Base-by-base conservation (phyloP, 2,329 filamentous ascomycete species). In the Teratosphaeria destructans region DNA sequence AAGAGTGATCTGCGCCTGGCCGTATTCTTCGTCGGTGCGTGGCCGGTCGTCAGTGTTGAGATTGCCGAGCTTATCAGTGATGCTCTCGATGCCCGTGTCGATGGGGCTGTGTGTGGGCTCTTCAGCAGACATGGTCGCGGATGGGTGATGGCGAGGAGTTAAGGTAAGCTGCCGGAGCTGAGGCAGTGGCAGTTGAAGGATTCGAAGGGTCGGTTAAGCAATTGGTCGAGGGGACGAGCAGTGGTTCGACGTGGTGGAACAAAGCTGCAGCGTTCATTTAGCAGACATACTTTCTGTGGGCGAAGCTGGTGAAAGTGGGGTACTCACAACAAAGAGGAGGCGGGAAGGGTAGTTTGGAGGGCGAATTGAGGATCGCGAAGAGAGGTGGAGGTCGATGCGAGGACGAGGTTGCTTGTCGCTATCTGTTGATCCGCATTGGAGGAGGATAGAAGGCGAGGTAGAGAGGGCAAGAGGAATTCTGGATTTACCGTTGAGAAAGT, bases 21-120 rank as follows among this genome's bases (percentile, higher is more conserved):
- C 91, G 73, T 99, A 99, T 76, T 99, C 94, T 74, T 97, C 92
- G 69, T 99, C 94, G 61, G 93, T 95, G 79, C 93, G 94, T 70
- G 90, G 93, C 62, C 93, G 90, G 66, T 59, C 57, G 64, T 76
- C 74, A 54, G 75, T 69, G 68, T 71, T 74, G 56, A 77, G 66
- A 58, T 69, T 70, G 60, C 75, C 72, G 61, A 79, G 72, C 62
- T 74, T 72, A 56, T 78, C 75, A 67, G 71, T 66, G 62, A 78
- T 65, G 60, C 66, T 60, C 62, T 71, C 68, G 60, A 71, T 63
- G 63, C 66, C 66, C 52, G 65, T 66, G 64, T 71, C 69, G 53
- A 67, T 56, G 47, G 60, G 62, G 57, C 64, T 57, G 35, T 57
- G 64, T 29, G 67, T 65, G 23, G 62, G 57, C 58, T 70, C 68